These are phyloP conservation scores for Drechmeria coniospora DNA, from an alignment of 2,329 filamentous ascomycete species.

Conservation along the genomic window DNA sequence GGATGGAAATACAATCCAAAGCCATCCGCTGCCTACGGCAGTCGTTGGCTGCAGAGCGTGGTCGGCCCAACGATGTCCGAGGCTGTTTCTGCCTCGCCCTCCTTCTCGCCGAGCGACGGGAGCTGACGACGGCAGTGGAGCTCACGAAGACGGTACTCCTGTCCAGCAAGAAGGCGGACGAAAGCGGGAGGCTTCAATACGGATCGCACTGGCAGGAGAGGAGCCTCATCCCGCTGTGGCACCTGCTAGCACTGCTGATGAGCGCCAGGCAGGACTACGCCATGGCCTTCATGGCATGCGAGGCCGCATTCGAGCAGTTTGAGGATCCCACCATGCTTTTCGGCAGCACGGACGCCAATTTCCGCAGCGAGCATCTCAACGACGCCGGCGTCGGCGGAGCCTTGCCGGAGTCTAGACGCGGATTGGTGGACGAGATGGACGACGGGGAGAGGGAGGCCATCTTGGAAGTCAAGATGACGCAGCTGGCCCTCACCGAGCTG, in stretches of 20 bases:
- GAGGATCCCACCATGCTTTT: constrained; percentile 56
- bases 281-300: constrained; percentile 68
- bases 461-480: constrained; percentile 92
- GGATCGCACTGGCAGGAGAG: constrained; percentile 47
- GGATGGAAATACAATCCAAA: constrained; percentile 59
- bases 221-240: constrained; percentile 68
- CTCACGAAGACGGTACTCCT: constrained; percentile 64
- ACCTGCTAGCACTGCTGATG: constrained; percentile 71
- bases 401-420: constrained; percentile 15
- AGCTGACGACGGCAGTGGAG: constrained; percentile 67
- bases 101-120: constrained; percentile 77
- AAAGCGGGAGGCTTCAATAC: constrained; percentile 26
- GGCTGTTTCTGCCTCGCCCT: constrained; percentile 67
- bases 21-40: constrained; percentile 63
- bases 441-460: constrained; percentile 72
- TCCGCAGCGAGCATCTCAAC: constrained; percentile 53
- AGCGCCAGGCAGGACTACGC: constrained; percentile 76
- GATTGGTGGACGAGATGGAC: constrained; percentile 65
- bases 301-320: constrained; percentile 85
- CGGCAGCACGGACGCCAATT: constrained; percentile 40
- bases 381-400: constrained; percentile 24
- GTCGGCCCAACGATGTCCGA: constrained; percentile 53
- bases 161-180: constrained; percentile 33
- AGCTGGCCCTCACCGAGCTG: constrained; percentile 69
- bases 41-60: constrained; percentile 52